Base-by-base conservation (phyloP, 2,329 filamentous ascomycete species). In the Hypoxylon sp. region DNA sequence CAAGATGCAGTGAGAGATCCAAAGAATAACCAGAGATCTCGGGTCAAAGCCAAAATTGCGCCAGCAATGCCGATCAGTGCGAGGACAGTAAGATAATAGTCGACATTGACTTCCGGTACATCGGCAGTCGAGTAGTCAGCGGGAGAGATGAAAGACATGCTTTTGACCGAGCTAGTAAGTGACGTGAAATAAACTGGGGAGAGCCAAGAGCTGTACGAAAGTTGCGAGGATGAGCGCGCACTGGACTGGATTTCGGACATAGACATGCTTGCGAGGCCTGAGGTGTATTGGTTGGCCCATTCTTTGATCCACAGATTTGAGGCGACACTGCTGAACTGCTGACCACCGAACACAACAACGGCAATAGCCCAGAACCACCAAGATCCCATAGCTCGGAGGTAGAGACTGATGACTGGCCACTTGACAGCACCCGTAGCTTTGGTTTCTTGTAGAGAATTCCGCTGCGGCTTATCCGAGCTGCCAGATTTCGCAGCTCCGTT, bases 341-440 rank as follows among this genome's bases (percentile, higher is more conserved):
- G 94, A 48, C 91, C 82, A 29, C 86, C 86, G 76, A 99, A 98
- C 39, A 94, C 90, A 3, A 90, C 73, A 13, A 90, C 81, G 19
- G 94, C 92, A 37, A 92, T 82, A 52, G 91, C 80, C 96, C 96
- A 99, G 82, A 97, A 99, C 86, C 93, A 94, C 93, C 94, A 97
- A 3, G 91, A 87, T n/a, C 96, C 96, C 96, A 99, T 99, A 71
- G 94, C 88, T 66, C 82, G 83, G 17, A 99, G 87, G 78, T 99
- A 99, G 77, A 97, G 89, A 67, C 90, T 84, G 75, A 99, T 92
- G 57, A 97, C 94, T 22, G 88, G 86, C 86, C 94, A 91, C 79
- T 97, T 96, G 74, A 99, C 94, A 44, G 94, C 91, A 29, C 96
- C 96, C 50, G 88, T 90, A 6, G 93, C 91, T 81, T 97, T 98